These are phyloP conservation scores for Pelargonium citronellum DNA, from an alignment of 441 rosid genomes.

Conservation along the genomic window DNA sequence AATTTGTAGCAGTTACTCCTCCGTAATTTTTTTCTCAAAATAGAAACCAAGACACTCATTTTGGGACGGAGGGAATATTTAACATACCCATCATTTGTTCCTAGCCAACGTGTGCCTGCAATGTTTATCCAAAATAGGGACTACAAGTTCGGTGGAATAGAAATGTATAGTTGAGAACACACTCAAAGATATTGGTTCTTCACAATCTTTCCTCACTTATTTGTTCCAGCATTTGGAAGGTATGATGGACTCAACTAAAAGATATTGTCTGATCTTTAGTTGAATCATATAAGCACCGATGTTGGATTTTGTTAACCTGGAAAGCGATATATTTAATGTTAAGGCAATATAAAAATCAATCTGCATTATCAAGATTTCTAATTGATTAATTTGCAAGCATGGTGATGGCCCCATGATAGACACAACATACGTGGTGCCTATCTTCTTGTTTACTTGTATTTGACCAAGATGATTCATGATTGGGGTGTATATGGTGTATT, in stretches of 20 bases:
- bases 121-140: too few relatives aligned
- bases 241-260: constrained; percentile 3
- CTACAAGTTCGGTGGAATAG: neutral
- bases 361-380: constrained; percentile 4
- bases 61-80: too few relatives aligned
- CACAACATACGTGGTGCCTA: constrained; percentile 7
- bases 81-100: neutral
- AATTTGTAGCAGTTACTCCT: too few relatives aligned
- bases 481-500: constrained; percentile 8
- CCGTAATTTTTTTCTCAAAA: neutral
- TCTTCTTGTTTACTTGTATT: neutral
- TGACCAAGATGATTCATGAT: constrained; percentile 4
- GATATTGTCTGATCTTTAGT: constrained; percentile 6
- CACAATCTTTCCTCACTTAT: neutral
- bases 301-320: neutral
- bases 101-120: neutral
- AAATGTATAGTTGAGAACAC: neutral
- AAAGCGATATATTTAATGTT: too few relatives aligned
- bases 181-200: constrained; percentile 1
- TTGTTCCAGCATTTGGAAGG: neutral
- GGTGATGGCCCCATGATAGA: constrained; percentile 9
- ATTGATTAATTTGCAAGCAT: neutral
- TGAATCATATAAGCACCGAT: constrained; percentile 4
- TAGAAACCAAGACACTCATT: too few relatives aligned
- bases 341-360: neutral